Evolutionary conservation across 805 yeast species (phyloP).

Genomic region (Kodamaea fukazawae): DNA sequence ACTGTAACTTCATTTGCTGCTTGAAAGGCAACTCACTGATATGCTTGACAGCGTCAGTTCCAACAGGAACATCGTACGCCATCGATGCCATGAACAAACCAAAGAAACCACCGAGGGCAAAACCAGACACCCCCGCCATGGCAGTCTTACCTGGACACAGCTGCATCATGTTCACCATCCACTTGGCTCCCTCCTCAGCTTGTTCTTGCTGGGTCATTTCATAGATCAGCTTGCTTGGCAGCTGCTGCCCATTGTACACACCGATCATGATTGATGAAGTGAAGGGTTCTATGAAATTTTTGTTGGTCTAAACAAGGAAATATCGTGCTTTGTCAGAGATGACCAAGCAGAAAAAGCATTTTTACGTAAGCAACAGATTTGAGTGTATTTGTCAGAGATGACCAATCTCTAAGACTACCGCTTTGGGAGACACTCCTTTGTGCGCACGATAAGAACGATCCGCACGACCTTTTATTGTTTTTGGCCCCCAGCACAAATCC

Average conservation of each 20-base stretch:
- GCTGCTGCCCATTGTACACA: slow-evolving; percentile 35
- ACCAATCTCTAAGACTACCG: too few relatives aligned
- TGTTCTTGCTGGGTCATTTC: slow-evolving; percentile 91
- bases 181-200: slow-evolving; percentile 84
- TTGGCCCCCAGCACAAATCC: too few relatives aligned
- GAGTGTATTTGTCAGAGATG: too few relatives aligned
- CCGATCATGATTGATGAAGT: slow-evolving; percentile 36
- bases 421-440: too few relatives aligned
- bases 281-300: too few relatives aligned
- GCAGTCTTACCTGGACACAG: slow-evolving; percentile 94
- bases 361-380: too few relatives aligned
- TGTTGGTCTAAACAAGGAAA: too few relatives aligned
- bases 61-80: slow-evolving; percentile 81
- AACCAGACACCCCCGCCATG: slow-evolving; percentile 91
- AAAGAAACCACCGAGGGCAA: slow-evolving; percentile 91
- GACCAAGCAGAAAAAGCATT: too few relatives aligned
- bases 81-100: slow-evolving; percentile 91
- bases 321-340: too few relatives aligned
- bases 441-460: too few relatives aligned
- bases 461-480: too few relatives aligned
- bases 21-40: slow-evolving; percentile 83
- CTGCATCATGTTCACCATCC: slow-evolving; percentile 79
- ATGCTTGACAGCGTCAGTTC: slow-evolving; percentile 52
- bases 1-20: slow-evolving; percentile 90
- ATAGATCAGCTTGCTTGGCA: slow-evolving; percentile 46